These are phyloP conservation scores for Tinospora cordifolia DNA, from an alignment of 164 flowering plant genomes.

Conservation along the genomic window DNA sequence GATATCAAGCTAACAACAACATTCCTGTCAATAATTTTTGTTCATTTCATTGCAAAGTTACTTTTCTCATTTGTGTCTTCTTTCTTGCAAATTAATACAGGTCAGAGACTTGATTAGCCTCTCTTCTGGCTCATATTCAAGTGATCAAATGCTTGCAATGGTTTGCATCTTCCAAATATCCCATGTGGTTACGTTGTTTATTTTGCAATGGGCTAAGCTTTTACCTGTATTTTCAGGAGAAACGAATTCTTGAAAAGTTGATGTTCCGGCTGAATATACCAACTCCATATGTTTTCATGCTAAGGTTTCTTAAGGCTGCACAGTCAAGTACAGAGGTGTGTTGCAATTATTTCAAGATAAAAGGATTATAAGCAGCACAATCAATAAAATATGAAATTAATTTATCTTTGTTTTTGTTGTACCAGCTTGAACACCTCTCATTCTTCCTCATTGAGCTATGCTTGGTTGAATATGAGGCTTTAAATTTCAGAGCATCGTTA, in stretches of 20 bases:
- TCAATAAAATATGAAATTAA: neutral
- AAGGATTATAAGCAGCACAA: neutral
- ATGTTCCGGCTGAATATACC: constrained; percentile 70
- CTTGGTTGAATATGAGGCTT: constrained; percentile 66
- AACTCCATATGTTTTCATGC: constrained; percentile 83
- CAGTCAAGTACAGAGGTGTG: constrained; percentile 59
- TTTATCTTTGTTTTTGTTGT: neutral
- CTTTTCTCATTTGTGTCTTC: constrained; percentile 10
- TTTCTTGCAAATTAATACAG: constrained; percentile 26
- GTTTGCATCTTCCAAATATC: constrained; percentile 28
- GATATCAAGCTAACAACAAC: too few relatives aligned
- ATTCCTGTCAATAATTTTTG: neutral
- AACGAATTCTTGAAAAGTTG: constrained; percentile 52
- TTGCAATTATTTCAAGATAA: neutral
- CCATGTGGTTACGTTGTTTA: neutral
- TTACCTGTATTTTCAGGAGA: constrained; percentile 54
- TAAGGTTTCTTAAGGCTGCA: constrained; percentile 84
- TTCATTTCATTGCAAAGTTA: neutral
- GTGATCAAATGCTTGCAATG: constrained; percentile 72
- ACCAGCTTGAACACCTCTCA: constrained; percentile 65
- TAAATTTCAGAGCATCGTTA: constrained; percentile 67
- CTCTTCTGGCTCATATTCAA: constrained; percentile 64
- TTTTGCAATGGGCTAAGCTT: constrained; percentile 3
- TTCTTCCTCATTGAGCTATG: constrained; percentile 79
- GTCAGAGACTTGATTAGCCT: constrained; percentile 69